Conservation (phyloP, 768 basidiomycete genomes). For the Suillus americanus region DNA sequence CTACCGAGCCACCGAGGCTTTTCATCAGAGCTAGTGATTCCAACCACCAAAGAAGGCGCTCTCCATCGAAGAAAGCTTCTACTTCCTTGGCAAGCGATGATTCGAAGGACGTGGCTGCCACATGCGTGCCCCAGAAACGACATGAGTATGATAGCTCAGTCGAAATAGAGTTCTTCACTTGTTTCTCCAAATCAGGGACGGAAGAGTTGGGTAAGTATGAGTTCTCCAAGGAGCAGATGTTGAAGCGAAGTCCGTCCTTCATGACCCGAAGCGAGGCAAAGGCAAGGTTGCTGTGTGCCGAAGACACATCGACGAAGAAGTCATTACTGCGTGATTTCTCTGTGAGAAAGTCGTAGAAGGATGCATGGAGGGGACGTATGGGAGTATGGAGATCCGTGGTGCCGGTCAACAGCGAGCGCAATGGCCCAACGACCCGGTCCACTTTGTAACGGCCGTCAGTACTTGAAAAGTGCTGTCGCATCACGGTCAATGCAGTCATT, state of each 20-base stretch:
- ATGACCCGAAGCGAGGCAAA: constrained; percentile 25
- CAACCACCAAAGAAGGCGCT: constrained; percentile 3
- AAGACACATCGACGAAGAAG: constrained; percentile 14
- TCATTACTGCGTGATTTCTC: constrained; percentile 11
- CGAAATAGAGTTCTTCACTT: constrained; percentile 22
- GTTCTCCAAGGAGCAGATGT: constrained; percentile 16
- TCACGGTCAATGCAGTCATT: neutral
- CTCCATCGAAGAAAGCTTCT: constrained; percentile 18
- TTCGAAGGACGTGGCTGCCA: constrained; percentile 10
- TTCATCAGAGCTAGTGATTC: constrained; percentile 13
- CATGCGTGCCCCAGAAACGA: constrained; percentile 31
- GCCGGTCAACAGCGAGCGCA: constrained; percentile 9
- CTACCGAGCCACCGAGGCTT: neutral
- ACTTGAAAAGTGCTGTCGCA: constrained; percentile 2
- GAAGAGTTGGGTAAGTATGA: constrained; percentile 26
- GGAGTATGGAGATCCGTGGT: neutral
- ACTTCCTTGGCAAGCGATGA: constrained; percentile 11
- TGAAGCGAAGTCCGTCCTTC: constrained; percentile 19
- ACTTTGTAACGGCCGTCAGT: constrained; percentile 26
- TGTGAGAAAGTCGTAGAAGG: constrained; percentile 27
- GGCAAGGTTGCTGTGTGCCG: constrained; percentile 8
- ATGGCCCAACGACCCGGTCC: neutral
- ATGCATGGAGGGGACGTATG: constrained; percentile 23
- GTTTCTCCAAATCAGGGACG: constrained; percentile 11
- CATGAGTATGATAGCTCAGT: constrained; percentile 30